Evolutionary conservation across 306 rosid genomes (phyloP), one percentile per base, ranked within the genome.

Genomic region (Cyamopsis tetragonoloba): DNA sequence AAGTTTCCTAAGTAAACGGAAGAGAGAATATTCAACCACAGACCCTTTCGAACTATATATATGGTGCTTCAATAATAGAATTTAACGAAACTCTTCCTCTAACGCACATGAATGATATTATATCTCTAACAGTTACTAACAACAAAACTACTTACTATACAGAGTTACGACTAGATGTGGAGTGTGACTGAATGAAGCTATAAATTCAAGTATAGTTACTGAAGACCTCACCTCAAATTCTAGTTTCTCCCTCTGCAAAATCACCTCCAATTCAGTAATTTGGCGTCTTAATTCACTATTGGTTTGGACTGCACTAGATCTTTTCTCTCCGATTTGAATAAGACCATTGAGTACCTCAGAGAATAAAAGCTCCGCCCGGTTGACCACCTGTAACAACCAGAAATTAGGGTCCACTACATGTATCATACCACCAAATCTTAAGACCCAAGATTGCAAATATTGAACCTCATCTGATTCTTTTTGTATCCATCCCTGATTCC

Each of bases 401-500:
- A 76, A 66, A 63, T 62, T 59, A 78, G 66, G 66, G 38, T 60
- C 44, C 62, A 1, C 17, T 2, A n/a, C n/a, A n/a, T n/a, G n/a
- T n/a, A 49, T 38, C 31, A 44, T 44, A 66, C 27, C 28, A 53
- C 42, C 22, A 50, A 63, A 54, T 37, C 46, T 53, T 22, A 69
- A 69, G n/a, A 73, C 30, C 72, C 61, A 54, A 70, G 56, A 15
- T 47, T 65, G 66, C 38, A 51, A 79, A 67, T 80, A 58, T n/a
- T 39, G 51, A 71, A 95, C 97, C 97, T 90, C 86, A 42, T 85
- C 70, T 64, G 77, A 60, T 88, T 88, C 97, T 58, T 82, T 84
- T 54, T 81, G 87, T 79, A 95, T 82, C 97, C 99, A 88, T 50
- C 90, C 91, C 71, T 79, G 92, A 70, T 82, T 85, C 79, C 81